These are phyloP conservation scores for Fusarium nelsonii DNA, from an alignment of 2,329 filamentous ascomycete species.

Conservation along the genomic window DNA sequence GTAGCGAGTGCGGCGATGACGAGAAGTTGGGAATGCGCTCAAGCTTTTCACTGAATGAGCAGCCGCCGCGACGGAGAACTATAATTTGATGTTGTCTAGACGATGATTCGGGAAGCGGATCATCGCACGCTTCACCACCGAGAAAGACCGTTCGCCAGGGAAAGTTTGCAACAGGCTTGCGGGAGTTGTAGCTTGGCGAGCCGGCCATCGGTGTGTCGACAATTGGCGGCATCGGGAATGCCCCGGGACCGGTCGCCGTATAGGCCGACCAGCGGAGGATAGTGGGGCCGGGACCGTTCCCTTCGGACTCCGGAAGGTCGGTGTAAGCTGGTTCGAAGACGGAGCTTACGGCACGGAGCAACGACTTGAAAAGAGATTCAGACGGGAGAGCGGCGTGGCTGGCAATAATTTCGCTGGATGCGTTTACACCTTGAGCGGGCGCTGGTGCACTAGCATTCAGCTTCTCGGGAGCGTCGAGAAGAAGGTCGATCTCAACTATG, in stretches of 20 bases:
- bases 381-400: conserved; percentile 40
- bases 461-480: conserved; percentile 47
- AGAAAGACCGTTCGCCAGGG: conserved; percentile 79
- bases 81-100: conserved; percentile 78
- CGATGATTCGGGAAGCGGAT: conserved; percentile 64
- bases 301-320: conserved; percentile 48
- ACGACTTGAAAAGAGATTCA: conserved; percentile 60
- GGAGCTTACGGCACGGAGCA: conserved; percentile 61
- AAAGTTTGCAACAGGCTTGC: conserved; percentile 60
- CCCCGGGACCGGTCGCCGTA: conserved; percentile 67
- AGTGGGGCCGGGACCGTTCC: conserved; percentile 52
- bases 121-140: conserved; percentile 75
- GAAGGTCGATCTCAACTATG: conserved; percentile 79
- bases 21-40: conserved; percentile 84
- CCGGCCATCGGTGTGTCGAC: conserved; percentile 64
- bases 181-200: conserved; percentile 57
- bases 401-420: conserved; percentile 27
- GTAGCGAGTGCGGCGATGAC: conserved; percentile 71
- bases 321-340: conserved; percentile 56
- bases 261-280: conserved; percentile 66
- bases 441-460: conserved; percentile 45
- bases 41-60: conserved; percentile 86
- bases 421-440: conserved; percentile 33
- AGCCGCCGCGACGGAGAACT: conserved; percentile 83
- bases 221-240: conserved; percentile 77